Percentiles rank a stretch among this genome's conserved stretches.
These are phyloP conservation scores for Ustilago cynodontis DNA, from an alignment of 1,284 basidiomycete species.

Conservation along the genomic window DNA sequence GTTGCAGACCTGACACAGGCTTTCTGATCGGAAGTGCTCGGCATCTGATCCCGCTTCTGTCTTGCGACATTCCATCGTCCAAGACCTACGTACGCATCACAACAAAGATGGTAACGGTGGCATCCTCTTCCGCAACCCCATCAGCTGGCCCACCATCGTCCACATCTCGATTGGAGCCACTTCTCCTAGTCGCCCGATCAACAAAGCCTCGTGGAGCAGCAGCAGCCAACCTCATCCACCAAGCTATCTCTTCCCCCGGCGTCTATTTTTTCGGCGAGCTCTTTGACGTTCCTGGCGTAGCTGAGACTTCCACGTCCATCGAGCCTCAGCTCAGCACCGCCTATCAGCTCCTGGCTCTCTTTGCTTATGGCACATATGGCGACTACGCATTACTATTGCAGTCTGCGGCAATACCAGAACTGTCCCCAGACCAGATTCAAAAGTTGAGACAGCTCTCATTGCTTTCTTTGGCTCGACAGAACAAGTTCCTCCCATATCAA, in stretches of 20 bases:
- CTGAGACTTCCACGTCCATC: constrained; percentile 72
- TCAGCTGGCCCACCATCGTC: constrained; percentile 21
- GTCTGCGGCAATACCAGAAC: constrained; percentile 4
- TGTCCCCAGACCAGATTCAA: constrained; percentile 79
- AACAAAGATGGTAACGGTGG: constrained; percentile 30
- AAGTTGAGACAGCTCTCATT: constrained; percentile 94
- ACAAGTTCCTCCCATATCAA: constrained; percentile 41
- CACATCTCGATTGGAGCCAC: constrained; percentile 76
- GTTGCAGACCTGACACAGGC: neutral
- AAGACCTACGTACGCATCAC: neutral
- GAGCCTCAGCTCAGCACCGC: constrained; percentile 51
- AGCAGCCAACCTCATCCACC: constrained; percentile 85
- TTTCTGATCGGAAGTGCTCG: neutral
- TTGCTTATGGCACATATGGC: constrained; percentile 85
- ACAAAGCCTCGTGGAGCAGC: constrained; percentile 90
- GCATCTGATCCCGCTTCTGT: neutral
- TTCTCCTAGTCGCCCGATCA: constrained; percentile 79
- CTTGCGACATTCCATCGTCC: neutral
- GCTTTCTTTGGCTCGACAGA: constrained; percentile 73
- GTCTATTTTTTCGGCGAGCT: constrained; percentile 92
- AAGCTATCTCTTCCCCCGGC: constrained; percentile 87
- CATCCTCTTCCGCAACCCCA: constrained; percentile 11
- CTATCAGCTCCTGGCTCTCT: constrained; percentile 78
- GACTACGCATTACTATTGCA: constrained; percentile 72
- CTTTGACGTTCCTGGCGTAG: constrained; percentile 82